A percentile compares a stretch with the other conserved stretches of the same genome.
Evolutionary conservation across 257 asterid species (phyloP).

Genomic region (Capsicum baccatum): DNA sequence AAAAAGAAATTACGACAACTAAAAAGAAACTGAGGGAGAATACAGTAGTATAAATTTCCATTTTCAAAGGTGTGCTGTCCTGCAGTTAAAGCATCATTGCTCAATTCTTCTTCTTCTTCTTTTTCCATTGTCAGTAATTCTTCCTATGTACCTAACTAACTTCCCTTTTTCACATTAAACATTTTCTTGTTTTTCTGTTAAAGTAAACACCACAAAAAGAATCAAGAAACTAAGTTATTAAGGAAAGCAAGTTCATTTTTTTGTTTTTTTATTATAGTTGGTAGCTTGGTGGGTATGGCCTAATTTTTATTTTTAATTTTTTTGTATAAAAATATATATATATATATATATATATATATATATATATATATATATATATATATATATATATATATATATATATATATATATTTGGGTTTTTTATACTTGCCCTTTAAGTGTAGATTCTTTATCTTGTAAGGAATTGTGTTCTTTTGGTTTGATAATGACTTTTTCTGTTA

Average conservation of each 20-base stretch:
- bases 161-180: background rate
- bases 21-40: too few relatives aligned
- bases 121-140: background rate
- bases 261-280: conserved; percentile 22
- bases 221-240: conserved; percentile 23
- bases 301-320: background rate
- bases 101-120: conserved; percentile 11
- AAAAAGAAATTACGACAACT: too few relatives aligned
- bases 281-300: conserved; percentile 22
- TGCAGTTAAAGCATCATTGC: background rate
- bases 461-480: background rate
- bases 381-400: too few relatives aligned
- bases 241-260: conserved; percentile 24
- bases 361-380: background rate
- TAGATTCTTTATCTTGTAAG: conserved; percentile 4
- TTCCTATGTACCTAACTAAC: background rate
- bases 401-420: background rate
- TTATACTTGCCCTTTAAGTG: conserved; percentile 23
- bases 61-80: background rate
- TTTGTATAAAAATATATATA: too few relatives aligned
- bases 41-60: background rate
- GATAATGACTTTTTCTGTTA: background rate
- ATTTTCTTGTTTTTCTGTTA: background rate
- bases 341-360: too few relatives aligned
- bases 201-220: background rate